phyloP scores from a whole-genome alignment of 495 filamentous ascomycete species.

The Penicillium herquei region DNA sequence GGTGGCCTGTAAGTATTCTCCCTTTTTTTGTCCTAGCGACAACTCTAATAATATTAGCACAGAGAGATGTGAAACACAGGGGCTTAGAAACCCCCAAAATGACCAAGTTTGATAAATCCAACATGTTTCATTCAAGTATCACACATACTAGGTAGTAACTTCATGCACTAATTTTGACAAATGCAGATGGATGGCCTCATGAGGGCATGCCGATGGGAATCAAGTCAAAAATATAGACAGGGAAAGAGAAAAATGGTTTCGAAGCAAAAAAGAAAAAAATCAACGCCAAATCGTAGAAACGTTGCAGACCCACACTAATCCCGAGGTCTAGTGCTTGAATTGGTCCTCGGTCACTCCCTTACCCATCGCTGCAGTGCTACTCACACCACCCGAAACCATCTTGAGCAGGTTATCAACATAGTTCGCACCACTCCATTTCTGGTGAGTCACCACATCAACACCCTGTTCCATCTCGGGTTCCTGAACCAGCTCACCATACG shows the following conservation, averaged over 20 bases:
- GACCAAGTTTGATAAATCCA: not conserved
- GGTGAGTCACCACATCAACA: conserved; percentile 94
- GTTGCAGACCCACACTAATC: not conserved
- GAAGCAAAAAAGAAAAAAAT: conserved; percentile 3
- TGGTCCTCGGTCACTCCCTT: conserved; percentile 98
- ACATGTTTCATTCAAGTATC: conserved; percentile 1
- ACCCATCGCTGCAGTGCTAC: conserved; percentile 90
- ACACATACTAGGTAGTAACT: not conserved
- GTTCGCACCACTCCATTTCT: conserved; percentile 96
- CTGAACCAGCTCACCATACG: conserved; percentile 94
- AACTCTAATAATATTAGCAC: too few relatives aligned
- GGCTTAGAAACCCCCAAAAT: too few relatives aligned
- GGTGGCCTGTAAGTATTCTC: too few relatives aligned
- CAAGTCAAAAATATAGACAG: conserved; percentile 14
- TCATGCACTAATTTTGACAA: conserved; percentile 6
- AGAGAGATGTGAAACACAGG: too few relatives aligned
- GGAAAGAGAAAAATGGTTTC: not conserved
- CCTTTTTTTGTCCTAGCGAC: too few relatives aligned
- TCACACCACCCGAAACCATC: conserved; percentile 95
- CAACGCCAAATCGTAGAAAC: conserved; percentile 6
- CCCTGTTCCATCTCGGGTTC: conserved; percentile 91
- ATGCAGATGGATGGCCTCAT: conserved; percentile 12
- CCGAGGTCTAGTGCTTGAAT: conserved; percentile 56
- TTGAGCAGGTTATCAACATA: conserved; percentile 93
- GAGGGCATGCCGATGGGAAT: conserved; percentile 16